phyloP scores from a whole-genome alignment of 352 stramenopile genomes.

The Globisporangium emineosum region DNA sequence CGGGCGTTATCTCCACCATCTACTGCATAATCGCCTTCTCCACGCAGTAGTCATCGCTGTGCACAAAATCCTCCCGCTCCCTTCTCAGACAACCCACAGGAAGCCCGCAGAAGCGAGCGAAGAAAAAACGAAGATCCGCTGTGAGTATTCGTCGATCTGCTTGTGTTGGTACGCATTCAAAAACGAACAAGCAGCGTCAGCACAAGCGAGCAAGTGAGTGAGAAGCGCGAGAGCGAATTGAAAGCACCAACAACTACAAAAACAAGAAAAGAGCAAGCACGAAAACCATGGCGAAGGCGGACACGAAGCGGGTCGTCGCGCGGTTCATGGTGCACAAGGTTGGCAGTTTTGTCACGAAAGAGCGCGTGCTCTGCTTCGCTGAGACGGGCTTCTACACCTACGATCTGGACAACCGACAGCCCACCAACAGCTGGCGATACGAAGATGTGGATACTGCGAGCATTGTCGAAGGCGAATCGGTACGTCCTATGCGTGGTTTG shows the following conservation, averaged over 20 bases:
- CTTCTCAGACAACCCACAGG: neutral
- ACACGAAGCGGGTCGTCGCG: conserved; percentile 57
- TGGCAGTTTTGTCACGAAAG: conserved; percentile 80
- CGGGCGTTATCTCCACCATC: neutral
- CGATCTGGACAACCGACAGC: conserved; percentile 60
- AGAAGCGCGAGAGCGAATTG: neutral
- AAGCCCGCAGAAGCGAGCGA: neutral
- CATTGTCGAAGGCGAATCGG: conserved; percentile 65
- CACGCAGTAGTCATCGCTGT: no score
- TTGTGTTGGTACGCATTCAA: neutral
- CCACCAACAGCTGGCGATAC: conserved; percentile 84
- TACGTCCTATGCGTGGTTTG: conserved; percentile 4
- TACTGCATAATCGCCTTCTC: neutral
- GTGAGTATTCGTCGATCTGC: neutral
- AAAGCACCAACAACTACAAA: neutral
- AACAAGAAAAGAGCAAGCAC: neutral
- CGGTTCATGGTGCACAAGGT: conserved; percentile 87
- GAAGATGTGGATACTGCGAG: conserved; percentile 65
- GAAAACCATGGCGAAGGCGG: conserved; percentile 23
- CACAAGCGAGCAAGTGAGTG: neutral
- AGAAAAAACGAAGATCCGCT: neutral
- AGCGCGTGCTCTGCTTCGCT: conserved; percentile 78
- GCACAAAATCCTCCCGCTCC: conserved; percentile 2
- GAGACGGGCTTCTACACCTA: conserved; percentile 72
- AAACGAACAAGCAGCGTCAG: neutral